Conservation (phyloP, 495 filamentous ascomycete genomes). For the Coniosporium apollinis region DNA sequence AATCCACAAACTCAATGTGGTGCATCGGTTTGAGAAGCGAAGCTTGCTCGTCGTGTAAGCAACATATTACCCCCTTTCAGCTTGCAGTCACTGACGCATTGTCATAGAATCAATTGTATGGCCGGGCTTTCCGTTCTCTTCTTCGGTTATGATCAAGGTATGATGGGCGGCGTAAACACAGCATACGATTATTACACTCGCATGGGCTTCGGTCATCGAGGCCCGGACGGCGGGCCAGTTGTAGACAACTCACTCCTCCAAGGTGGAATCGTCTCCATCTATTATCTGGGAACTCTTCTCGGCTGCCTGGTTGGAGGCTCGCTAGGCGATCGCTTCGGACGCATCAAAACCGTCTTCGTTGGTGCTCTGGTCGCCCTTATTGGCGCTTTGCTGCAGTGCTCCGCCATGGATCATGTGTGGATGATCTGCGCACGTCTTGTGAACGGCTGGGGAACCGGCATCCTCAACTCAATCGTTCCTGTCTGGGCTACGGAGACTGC, state of each 20-base stretch:
- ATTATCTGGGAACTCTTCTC: slow-evolving; percentile 48
- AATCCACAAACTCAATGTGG: not conserved
- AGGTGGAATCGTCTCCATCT: slow-evolving; percentile 53
- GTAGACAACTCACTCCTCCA: slow-evolving; percentile 46
- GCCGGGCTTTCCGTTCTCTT: slow-evolving; percentile 44
- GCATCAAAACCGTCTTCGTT: slow-evolving; percentile 7
- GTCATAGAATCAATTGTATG: slow-evolving; percentile 36
- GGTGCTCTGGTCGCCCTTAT: slow-evolving; percentile 5
- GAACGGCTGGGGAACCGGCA: slow-evolving; percentile 58
- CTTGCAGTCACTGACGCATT: not conserved
- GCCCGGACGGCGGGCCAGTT: slow-evolving; percentile 30
- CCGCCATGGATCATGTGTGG: slow-evolving; percentile 48
- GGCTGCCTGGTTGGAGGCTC: slow-evolving; percentile 24
- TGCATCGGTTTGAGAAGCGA: too few relatives aligned
- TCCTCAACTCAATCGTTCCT: slow-evolving; percentile 53
- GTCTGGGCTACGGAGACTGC: slow-evolving; percentile 57
- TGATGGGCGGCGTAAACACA: slow-evolving; percentile 63
- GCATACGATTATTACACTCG: slow-evolving; percentile 43
- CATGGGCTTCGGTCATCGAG: slow-evolving; percentile 47
- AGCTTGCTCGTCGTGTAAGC: too few relatives aligned
- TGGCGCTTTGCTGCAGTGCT: slow-evolving; percentile 10
- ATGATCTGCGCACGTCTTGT: slow-evolving; percentile 53
- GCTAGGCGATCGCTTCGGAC: slow-evolving; percentile 5
- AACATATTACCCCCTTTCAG: not conserved
- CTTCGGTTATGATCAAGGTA: slow-evolving; percentile 52